Base-by-base conservation (phyloP, 768 basidiomycete genomes). In the Tremella yokohamensis region DNA sequence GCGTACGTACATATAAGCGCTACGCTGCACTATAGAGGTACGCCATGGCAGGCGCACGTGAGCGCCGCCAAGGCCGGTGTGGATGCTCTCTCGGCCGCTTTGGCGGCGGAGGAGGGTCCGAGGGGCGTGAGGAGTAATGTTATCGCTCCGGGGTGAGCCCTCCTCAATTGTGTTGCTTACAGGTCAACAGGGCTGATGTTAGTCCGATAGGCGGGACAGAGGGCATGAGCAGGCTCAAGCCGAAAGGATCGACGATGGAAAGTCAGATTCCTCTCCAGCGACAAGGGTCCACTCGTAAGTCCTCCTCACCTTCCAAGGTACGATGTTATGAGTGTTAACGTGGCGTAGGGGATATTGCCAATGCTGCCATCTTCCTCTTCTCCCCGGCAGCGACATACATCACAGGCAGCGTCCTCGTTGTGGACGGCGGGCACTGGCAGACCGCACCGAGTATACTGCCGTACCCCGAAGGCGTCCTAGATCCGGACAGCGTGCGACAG, bases 41-140 rank as follows among this genome's bases (percentile, higher is more conserved):
- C 61, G 8, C 88, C 89, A 0, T 89, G 85, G 75, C 93, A 97
- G 77, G 90, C 84, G 8, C 94, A 97, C 69, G 90, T 94, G 12
- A 90, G 89, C 12, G 89, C 92, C 8, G 93, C 93, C 20, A 99
- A 98, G 76, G 92, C 94, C 0, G 94, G 83, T 16, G 84, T 98
- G 37, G 93, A 99, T 72, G 90, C 92, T 0, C 80, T 92, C 4
- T 89, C 88, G 54, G 81, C 82, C 1, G 91, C 89, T 2, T 78
- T 97, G 24, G 91, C 93, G 1, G 83, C 94, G 12, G 93, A 98
- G 78, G 92, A 94, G 78, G 94, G 93, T 0, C 94, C 93, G 3
- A 83, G 84, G 65, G 94, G 94, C n/a, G 85, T 98, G 18, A 85
- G 93, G 47, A 89, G 89, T 16, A 96, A 79, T 61, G 70, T 77